A percentile compares a stretch with the other conserved stretches of the same genome.
phyloP scores from a whole-genome alignment of 2,329 filamentous ascomycete species.

The Colletotrichum theobromicola region DNA sequence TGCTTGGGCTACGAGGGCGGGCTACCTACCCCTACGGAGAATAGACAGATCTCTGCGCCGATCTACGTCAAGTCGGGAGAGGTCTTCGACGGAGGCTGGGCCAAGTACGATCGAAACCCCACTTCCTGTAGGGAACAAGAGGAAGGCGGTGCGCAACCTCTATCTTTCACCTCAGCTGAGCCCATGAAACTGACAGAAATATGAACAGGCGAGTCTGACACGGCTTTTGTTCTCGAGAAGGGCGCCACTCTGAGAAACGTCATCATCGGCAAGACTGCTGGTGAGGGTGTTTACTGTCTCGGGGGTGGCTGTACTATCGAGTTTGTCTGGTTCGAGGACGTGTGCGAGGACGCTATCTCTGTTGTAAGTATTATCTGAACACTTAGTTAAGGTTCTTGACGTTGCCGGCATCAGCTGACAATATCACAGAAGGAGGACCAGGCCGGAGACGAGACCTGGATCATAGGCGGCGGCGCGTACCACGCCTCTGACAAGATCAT shows the following conservation, averaged over 20 bases:
- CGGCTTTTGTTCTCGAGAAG: constrained; percentile 45
- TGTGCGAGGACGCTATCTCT: constrained; percentile 30
- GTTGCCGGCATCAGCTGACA: fast-evolving
- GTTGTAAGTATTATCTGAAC: background rate
- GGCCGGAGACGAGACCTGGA: constrained; percentile 27
- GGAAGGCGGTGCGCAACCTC: constrained; percentile 34
- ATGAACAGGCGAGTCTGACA: constrained; percentile 39
- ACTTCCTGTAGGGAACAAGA: constrained; percentile 43
- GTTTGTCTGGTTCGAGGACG: constrained; percentile 30
- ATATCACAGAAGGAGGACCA: constrained; percentile 24
- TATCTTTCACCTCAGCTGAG: fast-evolving
- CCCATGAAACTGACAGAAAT: background rate
- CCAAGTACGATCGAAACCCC: constrained; percentile 36
- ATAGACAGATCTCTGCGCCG: constrained; percentile 31
- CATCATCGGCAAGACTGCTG: constrained; percentile 43
- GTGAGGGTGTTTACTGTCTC: constrained; percentile 32
- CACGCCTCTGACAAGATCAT: constrained; percentile 42
- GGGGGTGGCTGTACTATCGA: constrained; percentile 29
- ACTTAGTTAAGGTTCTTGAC: fast-evolving
- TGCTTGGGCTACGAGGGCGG: constrained; percentile 33
- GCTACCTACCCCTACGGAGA: constrained; percentile 32
- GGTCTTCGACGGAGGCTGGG: constrained; percentile 34
- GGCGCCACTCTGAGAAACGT: constrained; percentile 52
- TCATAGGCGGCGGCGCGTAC: constrained; percentile 43
- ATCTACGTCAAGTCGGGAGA: constrained; percentile 32